A percentile compares a stretch with the other conserved stretches of the same genome.
These are phyloP conservation scores for Hippophae gyantsensis DNA, from an alignment of 306 rosid genomes.

Conservation along the genomic window DNA sequence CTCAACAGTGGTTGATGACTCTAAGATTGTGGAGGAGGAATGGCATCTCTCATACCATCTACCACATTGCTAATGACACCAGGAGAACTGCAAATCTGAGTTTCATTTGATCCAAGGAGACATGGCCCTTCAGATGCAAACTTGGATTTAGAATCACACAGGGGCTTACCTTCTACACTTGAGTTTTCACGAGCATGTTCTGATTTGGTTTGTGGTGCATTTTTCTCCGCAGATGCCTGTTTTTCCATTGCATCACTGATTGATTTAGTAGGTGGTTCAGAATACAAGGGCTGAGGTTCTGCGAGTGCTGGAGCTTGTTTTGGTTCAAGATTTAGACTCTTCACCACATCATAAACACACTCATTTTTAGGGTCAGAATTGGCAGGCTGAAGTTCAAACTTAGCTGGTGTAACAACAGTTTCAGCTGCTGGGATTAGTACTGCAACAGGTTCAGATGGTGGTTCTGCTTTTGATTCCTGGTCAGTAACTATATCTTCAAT, in stretches of 20 bases:
- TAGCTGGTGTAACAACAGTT: conserved; percentile 12
- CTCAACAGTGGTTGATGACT: conserved; percentile 6
- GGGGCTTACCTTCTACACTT: conserved; percentile 11
- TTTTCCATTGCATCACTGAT: conserved; percentile 21
- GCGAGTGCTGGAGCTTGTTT: conserved; percentile 24
- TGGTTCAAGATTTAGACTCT: conserved; percentile 25
- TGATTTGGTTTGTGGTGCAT: conserved; percentile 7
- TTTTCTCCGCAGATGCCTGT: conserved; percentile 12
- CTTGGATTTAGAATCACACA: conserved; percentile 7
- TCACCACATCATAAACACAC: conserved; percentile 12
- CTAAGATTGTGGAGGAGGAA: conserved; percentile 26
- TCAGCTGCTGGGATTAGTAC: conserved; percentile 18
- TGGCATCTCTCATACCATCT: conserved; percentile 17
- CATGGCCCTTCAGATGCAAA: conserved; percentile 15
- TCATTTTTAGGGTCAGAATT: conserved; percentile 22
- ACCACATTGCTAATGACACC: conserved; percentile 17
- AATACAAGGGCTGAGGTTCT: conserved; percentile 20
- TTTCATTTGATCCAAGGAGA: conserved; percentile 14
- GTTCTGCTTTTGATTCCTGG: conserved; percentile 19
- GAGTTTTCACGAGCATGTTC: conserved; percentile 14
- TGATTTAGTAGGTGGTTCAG: conserved; percentile 9
- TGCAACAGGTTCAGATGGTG: conserved; percentile 19
- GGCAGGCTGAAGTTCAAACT: conserved; percentile 19
- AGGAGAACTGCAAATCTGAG: conserved; percentile 18
- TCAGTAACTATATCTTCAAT: conserved; percentile 19